Percentiles rank a stretch among this genome's conserved stretches.
Evolutionary conservation across 495 filamentous ascomycete genomes (phyloP).

Genomic region (Tetracladium setigerum): DNA sequence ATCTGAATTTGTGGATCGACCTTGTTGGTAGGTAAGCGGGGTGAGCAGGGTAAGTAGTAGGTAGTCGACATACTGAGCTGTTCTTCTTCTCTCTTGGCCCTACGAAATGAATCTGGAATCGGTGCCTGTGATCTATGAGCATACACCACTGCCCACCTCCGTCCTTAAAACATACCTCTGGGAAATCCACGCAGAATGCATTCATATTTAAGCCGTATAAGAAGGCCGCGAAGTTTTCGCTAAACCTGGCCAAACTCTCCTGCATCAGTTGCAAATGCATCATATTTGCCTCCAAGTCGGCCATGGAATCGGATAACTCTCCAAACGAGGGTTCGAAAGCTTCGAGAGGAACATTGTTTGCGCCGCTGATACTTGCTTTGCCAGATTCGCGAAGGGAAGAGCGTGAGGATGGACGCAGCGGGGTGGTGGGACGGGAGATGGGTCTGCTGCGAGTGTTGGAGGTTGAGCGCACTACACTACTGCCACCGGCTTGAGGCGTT

Average conservation of each 20-base stretch:
- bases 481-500: conserved; percentile 16
- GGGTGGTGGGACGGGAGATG: conserved; percentile 78
- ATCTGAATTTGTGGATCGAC: conserved; percentile 19
- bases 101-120: conserved; percentile 21
- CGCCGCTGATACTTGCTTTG: conserved; percentile 42
- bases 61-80: conserved; percentile 8
- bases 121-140: conserved; percentile 19
- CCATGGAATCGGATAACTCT: conserved; percentile 89
- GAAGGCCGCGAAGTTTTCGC: conserved; percentile 92
- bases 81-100: conserved; percentile 18
- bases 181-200: conserved; percentile 97
- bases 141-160: not conserved
- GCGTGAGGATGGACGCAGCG: conserved; percentile 83
- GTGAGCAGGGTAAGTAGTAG: not conserved
- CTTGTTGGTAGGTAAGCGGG: conserved; percentile 5
- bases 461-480: conserved; percentile 15
- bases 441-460: conserved; percentile 17
- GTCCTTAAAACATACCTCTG: conserved; percentile 53
- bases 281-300: conserved; percentile 93
- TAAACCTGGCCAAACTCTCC: conserved; percentile 88
- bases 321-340: conserved; percentile 82
- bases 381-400: conserved; percentile 71
- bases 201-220: conserved; percentile 97
- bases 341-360: conserved; percentile 68
- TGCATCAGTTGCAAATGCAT: conserved; percentile 97